These are phyloP conservation scores for Leucoagaricus sp. DNA, from an alignment of 1,284 basidiomycete species.

Conservation along the genomic window DNA sequence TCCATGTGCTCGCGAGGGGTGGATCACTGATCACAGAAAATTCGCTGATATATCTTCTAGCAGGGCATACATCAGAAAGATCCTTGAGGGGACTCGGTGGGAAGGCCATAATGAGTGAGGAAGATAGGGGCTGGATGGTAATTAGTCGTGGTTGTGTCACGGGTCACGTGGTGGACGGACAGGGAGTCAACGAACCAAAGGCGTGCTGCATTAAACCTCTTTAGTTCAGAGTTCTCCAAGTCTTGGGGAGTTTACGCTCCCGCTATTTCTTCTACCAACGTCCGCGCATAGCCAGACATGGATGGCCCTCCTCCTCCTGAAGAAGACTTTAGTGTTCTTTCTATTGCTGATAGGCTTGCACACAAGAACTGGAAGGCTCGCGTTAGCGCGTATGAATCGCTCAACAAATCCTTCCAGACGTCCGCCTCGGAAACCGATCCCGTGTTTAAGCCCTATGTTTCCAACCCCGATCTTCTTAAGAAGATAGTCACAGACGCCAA, in stretches of 20 bases:
- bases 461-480: conserved; percentile 78
- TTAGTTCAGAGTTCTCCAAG: conserved; percentile 12
- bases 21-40: no score
- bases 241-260: conserved; percentile 9
- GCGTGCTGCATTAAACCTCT: not conserved
- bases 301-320: conserved; percentile 89
- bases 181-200: conserved; percentile 7
- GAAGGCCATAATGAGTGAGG: not conserved
- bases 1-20: no score
- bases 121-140: no score
- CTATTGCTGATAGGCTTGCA: conserved; percentile 80
- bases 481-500: conserved; percentile 91
- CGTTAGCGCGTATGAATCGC: conserved; percentile 88
- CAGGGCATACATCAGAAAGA: no score
- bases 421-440: conserved; percentile 94
- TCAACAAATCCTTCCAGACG: conserved; percentile 84
- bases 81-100: no score
- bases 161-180: conserved; percentile 1
- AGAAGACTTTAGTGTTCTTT: conserved; percentile 88
- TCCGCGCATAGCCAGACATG: conserved; percentile 48
- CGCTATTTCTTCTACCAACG: not conserved
- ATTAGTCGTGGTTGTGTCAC: conserved; percentile 8
- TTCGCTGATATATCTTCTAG: no score
- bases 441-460: conserved; percentile 88
- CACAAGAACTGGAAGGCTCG: conserved; percentile 99